Evolutionary conservation across 1,139 yeast species (phyloP).

Genomic region (Protomyces inundatus): DNA sequence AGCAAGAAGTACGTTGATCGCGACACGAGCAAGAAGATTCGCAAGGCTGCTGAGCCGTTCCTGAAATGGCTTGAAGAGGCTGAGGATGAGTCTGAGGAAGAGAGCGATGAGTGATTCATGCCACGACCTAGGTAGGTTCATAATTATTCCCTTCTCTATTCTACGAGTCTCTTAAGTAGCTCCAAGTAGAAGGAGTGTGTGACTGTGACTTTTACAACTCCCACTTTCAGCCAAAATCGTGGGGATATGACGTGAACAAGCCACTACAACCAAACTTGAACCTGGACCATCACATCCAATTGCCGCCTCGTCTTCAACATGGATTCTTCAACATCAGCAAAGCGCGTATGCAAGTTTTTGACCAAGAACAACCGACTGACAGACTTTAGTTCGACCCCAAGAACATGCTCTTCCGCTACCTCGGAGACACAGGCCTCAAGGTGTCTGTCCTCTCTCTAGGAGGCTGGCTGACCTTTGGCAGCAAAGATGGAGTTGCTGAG

Average conservation of each 20-base stretch:
- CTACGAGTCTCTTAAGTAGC: no score
- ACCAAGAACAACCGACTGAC: not conserved
- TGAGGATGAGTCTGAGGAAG: conserved; percentile 56
- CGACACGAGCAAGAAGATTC: conserved; percentile 85
- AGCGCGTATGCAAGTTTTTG: no score
- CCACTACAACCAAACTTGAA: no score
- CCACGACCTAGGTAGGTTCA: not conserved
- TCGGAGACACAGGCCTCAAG: conserved; percentile 39
- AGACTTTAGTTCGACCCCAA: conserved; percentile 30
- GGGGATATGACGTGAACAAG: no score
- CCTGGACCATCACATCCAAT: no score
- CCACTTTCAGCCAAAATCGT: no score
- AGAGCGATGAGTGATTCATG: conserved; percentile 16
- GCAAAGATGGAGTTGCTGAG: conserved; percentile 34
- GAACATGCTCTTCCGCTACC: conserved; percentile 38
- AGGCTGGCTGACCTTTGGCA: conserved; percentile 40
- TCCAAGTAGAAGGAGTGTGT: no score
- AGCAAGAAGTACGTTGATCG: conserved; percentile 92
- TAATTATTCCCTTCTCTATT: not conserved
- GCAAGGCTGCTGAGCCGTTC: conserved; percentile 94
- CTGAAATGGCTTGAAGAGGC: conserved; percentile 93
- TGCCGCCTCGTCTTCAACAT: no score
- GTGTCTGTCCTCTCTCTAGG: conserved; percentile 40
- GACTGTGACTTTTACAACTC: no score
- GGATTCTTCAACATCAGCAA: no score